Base-by-base conservation (phyloP, 805 yeast genomes). In the Candida caryicola region DNA sequence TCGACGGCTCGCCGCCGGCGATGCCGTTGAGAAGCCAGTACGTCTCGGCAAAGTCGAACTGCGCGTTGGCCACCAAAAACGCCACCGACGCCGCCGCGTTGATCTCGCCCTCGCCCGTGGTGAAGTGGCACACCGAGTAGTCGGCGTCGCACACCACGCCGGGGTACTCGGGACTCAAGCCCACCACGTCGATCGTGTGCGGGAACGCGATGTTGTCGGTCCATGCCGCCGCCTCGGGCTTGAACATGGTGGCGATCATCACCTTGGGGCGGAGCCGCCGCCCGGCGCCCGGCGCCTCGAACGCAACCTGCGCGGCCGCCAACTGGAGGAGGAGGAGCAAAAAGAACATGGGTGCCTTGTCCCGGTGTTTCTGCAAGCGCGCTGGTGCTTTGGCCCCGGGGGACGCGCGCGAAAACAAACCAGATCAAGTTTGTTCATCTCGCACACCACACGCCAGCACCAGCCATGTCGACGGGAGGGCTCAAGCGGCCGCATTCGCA, bases 31-130 rank as follows among this genome's bases (percentile, higher is more conserved):
- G 61, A 46, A 80, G 46, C 66, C 77, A 81, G 64, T 77, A 80
- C 30, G 85, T 77, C 49, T 73, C 69, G 29, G 77, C 54, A 34
- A 81, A 67, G 51, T 81, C 82, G 45, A 81, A 79, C 40, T 64
- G 49, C 26, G 82, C 77, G 36, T 69, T 66, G 52, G 77, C 62
- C 5, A 73, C 54, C 45, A 81, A 57, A 5, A 85, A 80, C 28
- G 75, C 68, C 39, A 79, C 52, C 14, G 83, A 65, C 17, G 79
- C 45, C 10, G 85, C 85, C 23, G 85, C 85, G 50, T 80, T 81
- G 47, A 78, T 71, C 54, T 80, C 85, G 44, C 80, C 81, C 60
- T 79, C 85, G 36, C 86, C 86, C n/a, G 82, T 76, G 30, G 82
- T 77, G 40, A 79, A 53, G 51, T 77, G 79, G 64, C 85, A 80